These are phyloP conservation scores for Mycena rebaudengoi DNA, from an alignment of 768 basidiomycete species.

Conservation along the genomic window DNA sequence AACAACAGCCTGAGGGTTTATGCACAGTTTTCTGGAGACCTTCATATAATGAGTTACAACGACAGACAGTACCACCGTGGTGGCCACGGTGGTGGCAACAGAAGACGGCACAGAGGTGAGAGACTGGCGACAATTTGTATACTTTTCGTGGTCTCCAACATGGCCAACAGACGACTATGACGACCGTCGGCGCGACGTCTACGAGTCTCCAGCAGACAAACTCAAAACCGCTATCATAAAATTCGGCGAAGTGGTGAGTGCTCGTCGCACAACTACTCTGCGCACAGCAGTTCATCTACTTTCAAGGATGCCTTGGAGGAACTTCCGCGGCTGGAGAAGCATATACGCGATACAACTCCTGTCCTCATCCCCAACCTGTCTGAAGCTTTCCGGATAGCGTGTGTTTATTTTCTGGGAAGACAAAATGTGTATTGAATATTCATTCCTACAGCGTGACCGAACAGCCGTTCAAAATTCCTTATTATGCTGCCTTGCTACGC, in stretches of 20 bases:
- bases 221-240: conserved; percentile 73
- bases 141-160: conserved; percentile 27
- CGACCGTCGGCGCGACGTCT: conserved; percentile 68
- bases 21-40: conserved; percentile 25
- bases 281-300: conserved; percentile 14
- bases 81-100: conserved; percentile 57
- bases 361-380: conserved; percentile 70
- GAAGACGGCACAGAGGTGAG: conserved; percentile 66
- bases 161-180: conserved; percentile 68
- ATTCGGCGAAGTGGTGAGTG: conserved; percentile 83
- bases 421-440: neutral
- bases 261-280: neutral
- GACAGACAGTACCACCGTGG: conserved; percentile 57
- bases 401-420: conserved; percentile 28
- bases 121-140: conserved; percentile 37
- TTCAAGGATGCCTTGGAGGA: conserved; percentile 76
- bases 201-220: conserved; percentile 79
- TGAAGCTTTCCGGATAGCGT: conserved; percentile 82
- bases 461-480: conserved; percentile 93
- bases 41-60: conserved; percentile 62
- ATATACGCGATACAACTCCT: conserved; percentile 67
- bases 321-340: conserved; percentile 68
- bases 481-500: conserved; percentile 84
- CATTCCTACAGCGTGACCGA: conserved; percentile 74
- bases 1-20: conserved; percentile 1